These are phyloP conservation scores for Colletotrichum siamense DNA, from an alignment of 2,329 filamentous ascomycete genomes.

Conservation along the genomic window DNA sequence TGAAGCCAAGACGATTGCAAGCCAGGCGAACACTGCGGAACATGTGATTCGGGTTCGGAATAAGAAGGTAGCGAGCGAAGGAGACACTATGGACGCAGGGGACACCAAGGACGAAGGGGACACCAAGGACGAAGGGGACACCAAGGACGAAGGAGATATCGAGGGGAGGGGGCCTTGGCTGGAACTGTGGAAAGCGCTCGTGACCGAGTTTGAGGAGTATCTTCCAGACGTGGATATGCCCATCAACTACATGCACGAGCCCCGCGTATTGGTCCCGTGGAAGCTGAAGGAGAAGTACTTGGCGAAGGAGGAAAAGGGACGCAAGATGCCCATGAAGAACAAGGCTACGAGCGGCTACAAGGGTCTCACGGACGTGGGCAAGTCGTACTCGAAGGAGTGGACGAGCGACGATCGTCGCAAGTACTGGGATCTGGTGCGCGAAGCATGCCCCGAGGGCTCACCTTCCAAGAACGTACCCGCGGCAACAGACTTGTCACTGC, in stretches of 20 bases:
- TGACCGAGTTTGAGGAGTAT: conserved; percentile 55
- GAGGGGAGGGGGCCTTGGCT: conserved; percentile 49
- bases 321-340: conserved; percentile 46
- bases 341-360: conserved; percentile 50
- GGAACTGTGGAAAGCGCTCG: conserved; percentile 52
- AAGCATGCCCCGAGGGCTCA: conserved; percentile 62
- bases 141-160: conserved; percentile 37
- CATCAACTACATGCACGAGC: conserved; percentile 69
- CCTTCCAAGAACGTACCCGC: conserved; percentile 43
- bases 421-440: conserved; percentile 65
- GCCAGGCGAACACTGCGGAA: conserved; percentile 47
- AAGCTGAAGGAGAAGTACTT: conserved; percentile 60
- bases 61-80: conserved; percentile 43
- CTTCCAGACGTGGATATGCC: conserved; percentile 72
- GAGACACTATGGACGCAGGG: conserved; percentile 37
- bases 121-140: conserved; percentile 24
- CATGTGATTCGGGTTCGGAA: conserved; percentile 54
- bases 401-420: conserved; percentile 19
- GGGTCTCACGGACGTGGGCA: conserved; percentile 39
- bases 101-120: conserved; percentile 34
- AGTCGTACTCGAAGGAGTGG: conserved; percentile 31
- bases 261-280: conserved; percentile 65
- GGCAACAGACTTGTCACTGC: conserved; percentile 33
- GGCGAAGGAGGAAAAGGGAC: conserved; percentile 48
- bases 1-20: conserved; percentile 43